Evolutionary conservation across 2,329 filamentous ascomycete species (phyloP).

Genomic region (Penicillium crustosum): DNA sequence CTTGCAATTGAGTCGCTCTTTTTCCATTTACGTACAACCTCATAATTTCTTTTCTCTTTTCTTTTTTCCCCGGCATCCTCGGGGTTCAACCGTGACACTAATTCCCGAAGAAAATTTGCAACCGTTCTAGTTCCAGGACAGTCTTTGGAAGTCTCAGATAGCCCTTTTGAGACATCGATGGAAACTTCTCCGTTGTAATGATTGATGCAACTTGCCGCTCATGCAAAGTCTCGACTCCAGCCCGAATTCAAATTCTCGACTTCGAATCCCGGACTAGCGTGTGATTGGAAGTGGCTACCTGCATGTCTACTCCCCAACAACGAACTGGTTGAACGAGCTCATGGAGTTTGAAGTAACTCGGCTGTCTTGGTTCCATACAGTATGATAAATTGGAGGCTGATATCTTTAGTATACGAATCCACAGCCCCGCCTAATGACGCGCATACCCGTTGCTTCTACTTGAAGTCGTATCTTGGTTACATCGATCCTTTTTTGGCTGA

Average conservation of each 20-base stretch:
- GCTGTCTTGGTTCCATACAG: background rate
- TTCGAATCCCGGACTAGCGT: conserved; percentile 21
- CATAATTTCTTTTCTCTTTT: background rate
- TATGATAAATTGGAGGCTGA: background rate
- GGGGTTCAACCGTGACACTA: conserved; percentile 5
- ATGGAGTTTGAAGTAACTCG: background rate
- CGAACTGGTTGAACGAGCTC: background rate
- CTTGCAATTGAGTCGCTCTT: conserved; percentile 1
- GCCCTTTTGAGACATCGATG: conserved; percentile 5
- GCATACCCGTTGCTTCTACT: conserved; percentile 3
- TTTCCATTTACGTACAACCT: background rate
- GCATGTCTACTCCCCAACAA: conserved; percentile 19
- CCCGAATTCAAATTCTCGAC: conserved; percentile 19
- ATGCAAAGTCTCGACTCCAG: conserved; percentile 18
- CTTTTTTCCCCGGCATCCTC: background rate
- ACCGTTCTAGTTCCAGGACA: conserved; percentile 2
- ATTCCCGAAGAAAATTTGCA: background rate
- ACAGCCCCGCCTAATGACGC: background rate
- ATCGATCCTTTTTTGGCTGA: background rate
- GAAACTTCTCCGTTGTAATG: conserved; percentile 6
- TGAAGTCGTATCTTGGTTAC: background rate
- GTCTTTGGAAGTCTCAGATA: conserved; percentile 12
- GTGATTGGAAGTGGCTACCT: conserved; percentile 34
- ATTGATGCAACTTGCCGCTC: conserved; percentile 10
- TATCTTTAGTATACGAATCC: background rate